Conservation (phyloP, 768 basidiomycete species). For the Boletus huronensis region DNA sequence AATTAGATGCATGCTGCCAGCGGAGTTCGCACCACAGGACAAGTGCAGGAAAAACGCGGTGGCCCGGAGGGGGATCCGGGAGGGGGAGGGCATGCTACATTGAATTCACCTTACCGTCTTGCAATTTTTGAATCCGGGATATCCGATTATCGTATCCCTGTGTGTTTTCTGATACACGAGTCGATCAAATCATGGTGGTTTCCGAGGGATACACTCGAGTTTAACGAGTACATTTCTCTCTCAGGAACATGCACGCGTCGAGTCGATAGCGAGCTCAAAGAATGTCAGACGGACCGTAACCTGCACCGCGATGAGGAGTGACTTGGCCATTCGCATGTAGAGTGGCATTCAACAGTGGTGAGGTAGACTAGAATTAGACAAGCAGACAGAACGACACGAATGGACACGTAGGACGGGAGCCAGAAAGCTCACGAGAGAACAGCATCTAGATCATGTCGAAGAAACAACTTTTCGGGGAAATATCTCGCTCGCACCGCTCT, state of each 20-base stretch:
- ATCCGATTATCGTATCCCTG: too few relatives aligned
- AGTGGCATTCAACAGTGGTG: background rate
- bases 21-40: too few relatives aligned
- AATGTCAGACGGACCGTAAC: background rate
- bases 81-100: too few relatives aligned
- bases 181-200: too few relatives aligned
- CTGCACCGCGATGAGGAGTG: background rate
- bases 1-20: too few relatives aligned
- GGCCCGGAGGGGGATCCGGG: too few relatives aligned
- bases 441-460: slow-evolving; percentile 47
- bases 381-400: background rate
- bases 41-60: too few relatives aligned
- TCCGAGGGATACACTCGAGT: too few relatives aligned
- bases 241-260: background rate
- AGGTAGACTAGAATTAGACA: background rate
- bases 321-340: background rate
- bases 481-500: slow-evolving; percentile 78
- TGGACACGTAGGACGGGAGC: background rate
- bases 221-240: background rate
- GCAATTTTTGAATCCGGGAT: too few relatives aligned
- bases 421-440: slow-evolving; percentile 21
- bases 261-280: background rate
- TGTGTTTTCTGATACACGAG: background rate
- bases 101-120: too few relatives aligned
- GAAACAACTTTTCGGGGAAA: slow-evolving; percentile 62